Base-by-base conservation (phyloP, 2,329 filamentous ascomycete species). In the Botryotinia convoluta region DNA sequence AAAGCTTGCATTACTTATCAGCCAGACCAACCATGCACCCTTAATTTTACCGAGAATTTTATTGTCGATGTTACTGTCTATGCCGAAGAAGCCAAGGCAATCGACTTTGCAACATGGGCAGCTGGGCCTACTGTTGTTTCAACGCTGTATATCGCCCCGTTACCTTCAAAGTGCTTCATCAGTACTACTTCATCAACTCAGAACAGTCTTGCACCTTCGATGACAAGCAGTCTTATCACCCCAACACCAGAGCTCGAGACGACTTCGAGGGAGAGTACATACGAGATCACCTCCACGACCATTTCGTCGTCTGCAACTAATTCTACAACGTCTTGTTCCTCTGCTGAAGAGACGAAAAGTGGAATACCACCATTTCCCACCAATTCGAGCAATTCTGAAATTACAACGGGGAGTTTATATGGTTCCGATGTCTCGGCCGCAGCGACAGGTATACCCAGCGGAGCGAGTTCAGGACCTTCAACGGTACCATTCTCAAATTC, bases 21-120 rank as follows among this genome's bases (percentile, higher is more conserved):
- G n/a, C 65, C 75, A 44, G 12, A 12, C 32, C 32, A n/a, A 16
- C 10, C 71, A 9, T 77, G 73, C n/a, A 35, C 60, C 2, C 29
- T 74, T 9, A 72, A 51, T n/a, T 69, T 75, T 57, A 74, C 51
- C 7, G 61, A 76, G 68, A 54, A 57, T 37, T 71, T 76, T 32
- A 72, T 54, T 45, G 67, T 59, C n/a, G 74, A 72, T 12, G 61
- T 51, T 35, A 51, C 26, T 10, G 61, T 45, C 42, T 73, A 71
- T 22, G 57, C 16, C 0, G 29, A 71, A 51, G 42, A 5, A 18
- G 57, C 35, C 7, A n/a, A 63, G 26, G 9, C 35, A 39, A 51
- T 62, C 22, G 37, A 62, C 22, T 51, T n/a, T 37, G 10, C 9
- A 22, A 37, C 59, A 63, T 54, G 69, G 26, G 35, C 9, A 48